Evolutionary conservation across 2,329 filamentous ascomycete species (phyloP), one percentile per base, ranked within the genome.

Genomic region (Plectosphaerella plurivora): DNA sequence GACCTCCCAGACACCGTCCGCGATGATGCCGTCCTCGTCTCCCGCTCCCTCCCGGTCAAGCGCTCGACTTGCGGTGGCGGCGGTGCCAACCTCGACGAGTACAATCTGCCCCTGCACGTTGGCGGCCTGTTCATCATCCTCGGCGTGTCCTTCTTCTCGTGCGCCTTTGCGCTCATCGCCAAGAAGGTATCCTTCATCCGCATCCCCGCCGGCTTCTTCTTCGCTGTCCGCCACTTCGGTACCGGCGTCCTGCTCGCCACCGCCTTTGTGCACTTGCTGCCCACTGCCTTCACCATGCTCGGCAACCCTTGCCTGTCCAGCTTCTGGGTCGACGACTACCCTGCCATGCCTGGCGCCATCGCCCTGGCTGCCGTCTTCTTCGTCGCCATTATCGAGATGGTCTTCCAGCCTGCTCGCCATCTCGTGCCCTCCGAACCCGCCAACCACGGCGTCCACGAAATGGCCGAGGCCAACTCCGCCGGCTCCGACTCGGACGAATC

Each of bases 371-470:
- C 87, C 25, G 88, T 91, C 37, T 79, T 95, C 60, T 76, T 89
- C 10, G 91, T 96, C 7, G 88, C 93, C 10, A 77, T 86, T 11
- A 79, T 97, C 55, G 92, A 97, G 68, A 96, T 84, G 79, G 70
- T 79, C 24, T 81, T 85, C 52, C 73, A 75, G 41, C 75, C 75
- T 0, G 67, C 68, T 15, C 65, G 71, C 15, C 68, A 66, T 49
- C 54, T 64, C 12, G 16, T 47, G 44, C 42, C 47, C 46, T 3
- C 33, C 41, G 49, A 47, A 3, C 16, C 25, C 25, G 41, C 33
- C 9, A 3, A 8, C 14, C 24, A 18, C 10, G 45, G 22, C 7
- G 41, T 47, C 28, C 41, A 11, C 41, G 41, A 44, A 16, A 44
- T 44, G 41, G 18, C 41, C n/a, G n/a, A 44, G 18, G 16, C 41